Conservation (phyloP, 345 rosid genomes). For the Syzygium aromaticum region DNA sequence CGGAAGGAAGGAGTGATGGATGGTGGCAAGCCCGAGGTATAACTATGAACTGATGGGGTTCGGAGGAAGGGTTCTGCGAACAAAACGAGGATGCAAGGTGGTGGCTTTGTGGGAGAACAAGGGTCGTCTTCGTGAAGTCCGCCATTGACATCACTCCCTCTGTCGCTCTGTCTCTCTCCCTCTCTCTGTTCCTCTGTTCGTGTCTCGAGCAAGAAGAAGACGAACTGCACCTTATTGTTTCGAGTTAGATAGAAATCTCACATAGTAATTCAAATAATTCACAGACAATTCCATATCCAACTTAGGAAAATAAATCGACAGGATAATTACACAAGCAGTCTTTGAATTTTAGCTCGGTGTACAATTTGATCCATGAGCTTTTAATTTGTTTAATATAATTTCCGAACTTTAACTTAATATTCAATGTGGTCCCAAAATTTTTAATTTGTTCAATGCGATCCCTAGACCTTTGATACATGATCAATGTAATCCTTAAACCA, state of each 20-base stretch:
- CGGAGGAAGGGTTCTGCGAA: not conserved
- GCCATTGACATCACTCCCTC: not conserved
- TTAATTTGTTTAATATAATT: too few relatives aligned
- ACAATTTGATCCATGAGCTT: accelerated
- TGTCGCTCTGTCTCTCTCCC: not conserved
- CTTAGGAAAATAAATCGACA: not conserved
- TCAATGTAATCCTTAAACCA: too few relatives aligned
- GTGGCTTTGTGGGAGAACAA: not conserved
- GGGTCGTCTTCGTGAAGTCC: conserved; percentile 1
- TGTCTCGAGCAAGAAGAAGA: not conserved
- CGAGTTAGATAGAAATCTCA: not conserved
- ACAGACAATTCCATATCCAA: not conserved
- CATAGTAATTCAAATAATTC: not conserved
- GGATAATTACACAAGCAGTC: too few relatives aligned
- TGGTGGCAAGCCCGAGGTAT: not conserved
- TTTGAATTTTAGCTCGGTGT: too few relatives aligned
- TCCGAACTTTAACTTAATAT: too few relatives aligned
- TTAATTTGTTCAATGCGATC: too few relatives aligned
- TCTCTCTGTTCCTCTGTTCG: not conserved
- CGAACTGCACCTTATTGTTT: not conserved
- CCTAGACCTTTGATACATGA: too few relatives aligned
- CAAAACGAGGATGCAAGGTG: not conserved
- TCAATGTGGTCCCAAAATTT: too few relatives aligned
- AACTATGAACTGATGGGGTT: not conserved
- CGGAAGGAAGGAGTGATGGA: not conserved